Evolutionary conservation across 495 filamentous ascomycete species (phyloP).

Genomic region (Cercophora sp.): DNA sequence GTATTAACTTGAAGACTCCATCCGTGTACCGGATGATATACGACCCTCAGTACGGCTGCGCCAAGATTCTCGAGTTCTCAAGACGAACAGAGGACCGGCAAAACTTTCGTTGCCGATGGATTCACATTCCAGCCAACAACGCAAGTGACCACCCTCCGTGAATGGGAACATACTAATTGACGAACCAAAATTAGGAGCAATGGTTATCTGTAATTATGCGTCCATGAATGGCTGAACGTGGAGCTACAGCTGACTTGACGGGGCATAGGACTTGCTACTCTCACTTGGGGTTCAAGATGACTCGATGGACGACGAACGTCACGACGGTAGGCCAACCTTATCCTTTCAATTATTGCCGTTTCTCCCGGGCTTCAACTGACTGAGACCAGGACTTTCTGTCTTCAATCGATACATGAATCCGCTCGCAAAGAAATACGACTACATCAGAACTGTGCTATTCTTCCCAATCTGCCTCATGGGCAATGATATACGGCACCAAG

Average conservation of each 20-base stretch:
- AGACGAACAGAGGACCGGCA: not conserved
- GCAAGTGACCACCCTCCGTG: not conserved
- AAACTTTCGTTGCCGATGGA: slow-evolving; percentile 16
- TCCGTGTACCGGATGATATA: slow-evolving; percentile 15
- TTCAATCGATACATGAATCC: slow-evolving; percentile 16
- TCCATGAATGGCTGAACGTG: not conserved
- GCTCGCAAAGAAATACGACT: slow-evolving; percentile 11
- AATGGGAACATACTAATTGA: not conserved
- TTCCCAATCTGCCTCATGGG: not conserved
- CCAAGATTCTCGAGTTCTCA: slow-evolving; percentile 1
- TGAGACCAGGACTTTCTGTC: not conserved
- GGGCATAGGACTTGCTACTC: slow-evolving; percentile 12
- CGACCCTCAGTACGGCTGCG: slow-evolving; percentile 4
- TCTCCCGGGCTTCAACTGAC: not conserved
- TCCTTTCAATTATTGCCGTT: not conserved
- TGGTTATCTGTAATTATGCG: slow-evolving; percentile 10
- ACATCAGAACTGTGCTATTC: not conserved
- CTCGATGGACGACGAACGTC: slow-evolving; percentile 10
- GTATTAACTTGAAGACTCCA: slow-evolving; percentile 13
- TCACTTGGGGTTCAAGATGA: slow-evolving; percentile 11
- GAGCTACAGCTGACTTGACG: not conserved
- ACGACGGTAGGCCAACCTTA: slow-evolving; percentile 4
- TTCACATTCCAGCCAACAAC: slow-evolving; percentile 15
- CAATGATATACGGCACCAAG: not conserved
- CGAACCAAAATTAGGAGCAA: slow-evolving; percentile 12